These are phyloP conservation scores for Nicotiana sylvestris DNA, from an alignment of 257 asterid genomes.

Conservation along the genomic window DNA sequence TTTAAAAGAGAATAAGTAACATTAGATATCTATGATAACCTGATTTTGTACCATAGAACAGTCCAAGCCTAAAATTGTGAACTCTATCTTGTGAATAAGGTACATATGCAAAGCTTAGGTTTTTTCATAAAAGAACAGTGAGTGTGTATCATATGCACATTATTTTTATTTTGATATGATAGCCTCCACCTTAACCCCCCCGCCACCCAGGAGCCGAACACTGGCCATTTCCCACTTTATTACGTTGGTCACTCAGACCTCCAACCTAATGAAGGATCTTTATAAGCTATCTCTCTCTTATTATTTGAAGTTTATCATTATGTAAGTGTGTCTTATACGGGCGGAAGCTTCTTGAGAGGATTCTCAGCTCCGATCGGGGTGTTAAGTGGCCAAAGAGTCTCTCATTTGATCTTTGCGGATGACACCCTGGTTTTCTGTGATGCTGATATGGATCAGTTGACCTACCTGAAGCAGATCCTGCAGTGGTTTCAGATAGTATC, in stretches of 20 bases:
- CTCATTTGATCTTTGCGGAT: no score
- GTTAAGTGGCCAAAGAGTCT: no score
- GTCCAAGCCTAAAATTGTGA: not conserved
- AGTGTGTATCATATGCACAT: not conserved
- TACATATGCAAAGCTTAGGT: not conserved
- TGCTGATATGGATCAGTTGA: no score
- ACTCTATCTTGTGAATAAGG: not conserved
- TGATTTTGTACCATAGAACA: not conserved
- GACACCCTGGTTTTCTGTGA: no score
- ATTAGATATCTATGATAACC: not conserved
- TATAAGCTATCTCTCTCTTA: not conserved
- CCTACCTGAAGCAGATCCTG: no score
- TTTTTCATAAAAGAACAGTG: not conserved
- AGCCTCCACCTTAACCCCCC: not conserved
- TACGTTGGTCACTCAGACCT: not conserved
- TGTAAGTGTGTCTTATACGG: no score
- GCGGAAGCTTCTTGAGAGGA: no score
- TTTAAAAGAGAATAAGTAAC: not conserved
- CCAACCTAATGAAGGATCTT: not conserved
- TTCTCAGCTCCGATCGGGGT: no score
- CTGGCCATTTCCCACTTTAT: not conserved
- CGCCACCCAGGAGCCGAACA: not conserved
- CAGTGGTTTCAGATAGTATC: no score
- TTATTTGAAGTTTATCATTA: not conserved
- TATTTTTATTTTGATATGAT: not conserved